A percentile compares a stretch with the other conserved stretches of the same genome.
Conservation (phyloP, 2,329 filamentous ascomycete species). For the Ceratocystis variospora region DNA sequence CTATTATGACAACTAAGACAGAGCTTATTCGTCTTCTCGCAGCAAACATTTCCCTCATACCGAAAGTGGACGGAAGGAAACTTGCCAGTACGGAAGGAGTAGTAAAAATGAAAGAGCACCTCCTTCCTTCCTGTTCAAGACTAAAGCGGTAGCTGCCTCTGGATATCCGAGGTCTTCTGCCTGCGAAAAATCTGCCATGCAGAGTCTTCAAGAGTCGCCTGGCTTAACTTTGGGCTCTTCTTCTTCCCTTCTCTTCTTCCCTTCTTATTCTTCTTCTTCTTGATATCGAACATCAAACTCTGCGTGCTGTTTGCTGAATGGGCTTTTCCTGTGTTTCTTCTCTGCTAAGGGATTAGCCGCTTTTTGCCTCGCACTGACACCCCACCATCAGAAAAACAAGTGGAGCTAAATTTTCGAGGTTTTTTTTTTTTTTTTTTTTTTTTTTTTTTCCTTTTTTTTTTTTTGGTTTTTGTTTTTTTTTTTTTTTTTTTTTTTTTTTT, state of each 20-base stretch:
- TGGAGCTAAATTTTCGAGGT: conserved; percentile 7
- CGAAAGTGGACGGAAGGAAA: background rate
- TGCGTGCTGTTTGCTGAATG: too few species aligned
- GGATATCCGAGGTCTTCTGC: background rate
- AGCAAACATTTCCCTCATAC: conserved; percentile 7
- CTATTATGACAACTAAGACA: too few species aligned
- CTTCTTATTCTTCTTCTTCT: background rate
- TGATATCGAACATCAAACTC: background rate
- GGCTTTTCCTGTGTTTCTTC: background rate
- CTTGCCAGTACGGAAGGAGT: background rate
- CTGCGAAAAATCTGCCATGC: background rate
- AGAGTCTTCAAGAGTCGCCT: background rate
- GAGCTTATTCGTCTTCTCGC: too few species aligned
- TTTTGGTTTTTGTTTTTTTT: background rate
- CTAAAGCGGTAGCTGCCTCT: background rate
- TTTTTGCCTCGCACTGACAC: conserved; percentile 11
- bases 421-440: background rate
- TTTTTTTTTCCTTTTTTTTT: too few species aligned
- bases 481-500: background rate
- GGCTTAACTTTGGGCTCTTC: background rate
- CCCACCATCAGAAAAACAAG: conserved; percentile 12
- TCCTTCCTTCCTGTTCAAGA: background rate
- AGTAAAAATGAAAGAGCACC: background rate
- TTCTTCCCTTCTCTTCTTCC: background rate
- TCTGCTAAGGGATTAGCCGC: conserved; percentile 3